Evolutionary conservation across 2,329 filamentous ascomycete genomes (phyloP), one percentile per base, ranked within the genome.

Genomic region (Neofusicoccum laricinum): DNA sequence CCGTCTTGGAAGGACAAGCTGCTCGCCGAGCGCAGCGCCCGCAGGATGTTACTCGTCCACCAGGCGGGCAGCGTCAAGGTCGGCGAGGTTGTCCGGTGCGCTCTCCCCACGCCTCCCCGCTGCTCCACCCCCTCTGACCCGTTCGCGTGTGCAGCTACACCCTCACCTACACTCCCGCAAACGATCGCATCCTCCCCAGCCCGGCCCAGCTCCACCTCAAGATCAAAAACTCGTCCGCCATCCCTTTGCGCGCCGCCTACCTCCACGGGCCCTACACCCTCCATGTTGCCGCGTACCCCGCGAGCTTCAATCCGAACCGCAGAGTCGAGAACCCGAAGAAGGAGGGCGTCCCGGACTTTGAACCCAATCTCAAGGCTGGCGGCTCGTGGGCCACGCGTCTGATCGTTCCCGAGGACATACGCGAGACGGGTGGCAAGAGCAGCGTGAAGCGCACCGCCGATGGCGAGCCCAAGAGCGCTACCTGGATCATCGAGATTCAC

Each of bases 201-300:
- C 94, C 94, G 32, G 82, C 90, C 68, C 84, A 88, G 70, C 86
- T 99, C 41, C 87, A 92, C 77, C 86, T 99, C 50, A 92, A 91
- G 70, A 88, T 99, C 75, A 94, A 91, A 76, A 99, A 99, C 77
- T 93, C 91, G 10, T 95, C 91, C 43, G 90, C 92, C 64, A 91
- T 97, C 68, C 91, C 95, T 15, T 83, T 98, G 43, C 91, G 95
- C 72, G 95, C 95, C 62, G 95, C 95, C 64, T 99, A 97, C 76
- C 89, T 99, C 62, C 95, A 97, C 78, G 95, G 95, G 0, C 95
- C 95, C 1, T 99, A 99, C 75, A 96, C 89, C 0, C 85, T 98
- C 41, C 93, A 92, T 71, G 90, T 93, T 55, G 88, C 93, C 59
- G 91, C 93, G 25, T 96, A 96, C 71, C 92, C 94, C 0, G 84